Evolutionary conservation across 495 filamentous ascomycete genomes (phyloP), one percentile per base, ranked within the genome.

Genomic region (Penicillium simplicissimum): DNA sequence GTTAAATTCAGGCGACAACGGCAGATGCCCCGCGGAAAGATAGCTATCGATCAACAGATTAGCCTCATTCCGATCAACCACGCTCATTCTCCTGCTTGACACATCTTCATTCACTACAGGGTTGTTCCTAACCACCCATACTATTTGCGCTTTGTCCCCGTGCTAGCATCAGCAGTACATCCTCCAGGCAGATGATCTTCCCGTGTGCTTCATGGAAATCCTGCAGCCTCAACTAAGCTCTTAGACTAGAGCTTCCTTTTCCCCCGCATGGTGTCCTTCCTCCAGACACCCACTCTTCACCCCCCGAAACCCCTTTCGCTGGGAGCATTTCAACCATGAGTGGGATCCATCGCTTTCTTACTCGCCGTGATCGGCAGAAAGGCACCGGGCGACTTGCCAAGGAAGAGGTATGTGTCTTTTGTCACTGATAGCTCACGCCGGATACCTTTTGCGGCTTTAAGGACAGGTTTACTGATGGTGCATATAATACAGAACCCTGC

Each of bases 331-430:
- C 15, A 17, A 64, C 49, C 14, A 87, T 86, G 83, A 84, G 81
- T 71, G 85, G 84, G 9, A 82, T 90, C 62, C 82, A 87, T 62
- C 76, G 85, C 63, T 88, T 95, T 66, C 85, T 92, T 53, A 92
- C 88, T 55, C 84, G 87, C 63, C 84, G 90, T 47, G 90, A 93
- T 45, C 92, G 89, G 72, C 75, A 76, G 63, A 78, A 76, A 28
- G 74, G 76, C 61, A 76, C 82, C 68, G 68, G 65, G 54, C 83
- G 81, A 60, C 78, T 78, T 58, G 71, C 69, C 36, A 79, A 80
- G 66, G 85, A 84, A 68, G 85, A 79, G 73, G 76, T 79, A 72
- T 23, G 36, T 47, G 11, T 15, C 9, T 13, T 14, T n/a, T 28
- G 15, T 45, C n/a, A 25, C 28, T 35, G 47, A 15, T 14, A n/a